Evolutionary conservation across 768 basidiomycete species (phyloP), one percentile per base, ranked within the genome.

Genomic region (Boletus sp.): DNA sequence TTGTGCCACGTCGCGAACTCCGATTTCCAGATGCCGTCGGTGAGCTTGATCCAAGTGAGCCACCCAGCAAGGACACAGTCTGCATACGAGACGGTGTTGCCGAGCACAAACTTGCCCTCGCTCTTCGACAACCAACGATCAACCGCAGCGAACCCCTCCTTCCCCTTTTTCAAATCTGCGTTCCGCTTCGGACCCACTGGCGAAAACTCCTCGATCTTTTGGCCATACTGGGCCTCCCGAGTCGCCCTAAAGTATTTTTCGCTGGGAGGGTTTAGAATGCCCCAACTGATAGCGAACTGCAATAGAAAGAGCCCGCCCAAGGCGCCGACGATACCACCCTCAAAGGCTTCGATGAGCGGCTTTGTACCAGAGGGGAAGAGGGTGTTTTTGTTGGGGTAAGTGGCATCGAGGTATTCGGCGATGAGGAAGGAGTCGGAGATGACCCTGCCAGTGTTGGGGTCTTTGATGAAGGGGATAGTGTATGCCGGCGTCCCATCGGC

Each of bases 321-420:
- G 17, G 53, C 63, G 8, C 27, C 32, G 3, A 54, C 6, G 33
- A 71, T 1, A 15, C 55, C 53, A 6, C 34, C 23, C 50, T 71
- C 69, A 59, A 79, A 78, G 1, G 75, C 75, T 1, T 65, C 65
- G 46, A 80, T 70, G 10, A 82, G 63, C 1, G 73, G 74, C 27
- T 65, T 62, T 0, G 70, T 72, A 17, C 74, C 75, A 4, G 49
- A 21, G 0, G 79, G 79, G 62, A 84, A 72, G 42, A 82, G 63
- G 11, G 51, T 55, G 7, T 70, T 71, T 2, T 72, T 70, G 10
- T 35, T 27, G 5, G 78, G 76, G 56, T 78, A 80, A 0, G 65
- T 64, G 15, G 59, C 66, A 32, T 81, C 79, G 35, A 79, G 77
- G 53, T 81, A 81, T 53, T 70, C 66, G 0, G 77, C 77, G 47